A percentile compares a stretch with the other conserved stretches of the same genome.
Conservation (phyloP, 2,329 filamentous ascomycete species). For the Apiospora kogelbergensis region DNA sequence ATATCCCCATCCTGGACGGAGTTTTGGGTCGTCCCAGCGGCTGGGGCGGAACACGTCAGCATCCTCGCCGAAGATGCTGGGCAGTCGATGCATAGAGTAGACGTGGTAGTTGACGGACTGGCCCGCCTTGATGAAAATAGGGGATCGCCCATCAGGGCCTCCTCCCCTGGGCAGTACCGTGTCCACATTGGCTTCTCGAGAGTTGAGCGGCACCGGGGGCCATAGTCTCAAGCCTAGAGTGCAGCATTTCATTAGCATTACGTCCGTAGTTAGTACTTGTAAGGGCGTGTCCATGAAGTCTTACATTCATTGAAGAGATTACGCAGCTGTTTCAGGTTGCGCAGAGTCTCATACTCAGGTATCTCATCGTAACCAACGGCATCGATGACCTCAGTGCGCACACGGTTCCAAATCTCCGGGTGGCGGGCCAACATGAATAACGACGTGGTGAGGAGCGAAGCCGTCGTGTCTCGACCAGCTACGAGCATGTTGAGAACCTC, state of each 20-base stretch:
- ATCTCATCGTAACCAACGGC: not conserved
- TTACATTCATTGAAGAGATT: conserved; percentile 1
- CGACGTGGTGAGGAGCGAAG: conserved; percentile 17
- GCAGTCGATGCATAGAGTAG: conserved; percentile 32
- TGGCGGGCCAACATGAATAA: not conserved
- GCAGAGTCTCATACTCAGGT: not conserved
- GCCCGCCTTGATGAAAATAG: conserved; percentile 45
- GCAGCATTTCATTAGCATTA: not conserved
- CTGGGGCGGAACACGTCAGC: conserved; percentile 19
- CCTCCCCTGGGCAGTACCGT: conserved; percentile 48
- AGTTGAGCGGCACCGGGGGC: conserved; percentile 3
- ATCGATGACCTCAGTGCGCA: not conserved
- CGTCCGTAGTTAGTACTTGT: not conserved
- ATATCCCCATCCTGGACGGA: conserved; percentile 31
- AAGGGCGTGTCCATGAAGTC: too few relatives aligned
- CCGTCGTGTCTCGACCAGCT: conserved; percentile 8
- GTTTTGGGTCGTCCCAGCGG: conserved; percentile 16
- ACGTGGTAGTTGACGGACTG: conserved; percentile 37
- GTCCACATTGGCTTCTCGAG: conserved; percentile 13
- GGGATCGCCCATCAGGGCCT: conserved; percentile 40
- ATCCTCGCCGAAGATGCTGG: conserved; percentile 27
- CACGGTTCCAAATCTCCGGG: not conserved
- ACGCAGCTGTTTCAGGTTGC: not conserved
- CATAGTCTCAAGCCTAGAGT: not conserved
- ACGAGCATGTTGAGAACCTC: conserved; percentile 8